These are phyloP conservation scores for Moesziomyces parantarcticus DNA, from an alignment of 1,284 basidiomycete genomes.

Conservation along the genomic window DNA sequence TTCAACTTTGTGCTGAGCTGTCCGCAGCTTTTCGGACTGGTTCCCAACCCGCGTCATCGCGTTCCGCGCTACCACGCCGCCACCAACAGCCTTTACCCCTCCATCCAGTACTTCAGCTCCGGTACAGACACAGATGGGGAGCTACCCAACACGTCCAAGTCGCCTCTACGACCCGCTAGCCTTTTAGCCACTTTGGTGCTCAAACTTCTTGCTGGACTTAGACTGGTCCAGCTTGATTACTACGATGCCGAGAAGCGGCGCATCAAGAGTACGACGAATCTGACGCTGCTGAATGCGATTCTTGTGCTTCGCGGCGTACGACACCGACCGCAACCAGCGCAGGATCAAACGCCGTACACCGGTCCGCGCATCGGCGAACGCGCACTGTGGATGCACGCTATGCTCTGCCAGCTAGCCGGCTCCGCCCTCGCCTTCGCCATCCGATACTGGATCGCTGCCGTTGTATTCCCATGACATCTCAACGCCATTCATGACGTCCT, in stretches of 20 bases:
- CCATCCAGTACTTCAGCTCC: conserved; percentile 42
- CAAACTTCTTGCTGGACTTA: conserved; percentile 16
- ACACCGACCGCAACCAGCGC: neutral
- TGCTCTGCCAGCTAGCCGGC: conserved; percentile 56
- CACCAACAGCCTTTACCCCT: conserved; percentile 44
- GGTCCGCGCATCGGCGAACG: conserved; percentile 50
- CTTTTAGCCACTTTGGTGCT: conserved; percentile 25
- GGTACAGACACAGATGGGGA: neutral
- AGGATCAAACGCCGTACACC: conserved; percentile 4
- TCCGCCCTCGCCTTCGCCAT: conserved; percentile 58
- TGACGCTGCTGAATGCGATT: conserved; percentile 64
- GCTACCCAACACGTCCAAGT: conserved; percentile 17
- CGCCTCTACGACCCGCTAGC: conserved; percentile 14
- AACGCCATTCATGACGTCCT: neutral
- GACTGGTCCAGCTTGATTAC: conserved; percentile 43
- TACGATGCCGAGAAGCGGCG: conserved; percentile 7
- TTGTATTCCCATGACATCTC: conserved; percentile 52
- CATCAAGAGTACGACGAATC: conserved; percentile 58
- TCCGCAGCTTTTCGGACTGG: conserved; percentile 92
- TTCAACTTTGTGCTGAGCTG: conserved; percentile 96
- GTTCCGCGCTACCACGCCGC: conserved; percentile 74
- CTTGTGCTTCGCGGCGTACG: conserved; percentile 57
- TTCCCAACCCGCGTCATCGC: conserved; percentile 92
- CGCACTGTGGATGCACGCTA: conserved; percentile 52
- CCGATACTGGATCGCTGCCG: conserved; percentile 58